phyloP scores from a whole-genome alignment of 1,284 basidiomycete genomes.

The Caloboletus firmus region DNA sequence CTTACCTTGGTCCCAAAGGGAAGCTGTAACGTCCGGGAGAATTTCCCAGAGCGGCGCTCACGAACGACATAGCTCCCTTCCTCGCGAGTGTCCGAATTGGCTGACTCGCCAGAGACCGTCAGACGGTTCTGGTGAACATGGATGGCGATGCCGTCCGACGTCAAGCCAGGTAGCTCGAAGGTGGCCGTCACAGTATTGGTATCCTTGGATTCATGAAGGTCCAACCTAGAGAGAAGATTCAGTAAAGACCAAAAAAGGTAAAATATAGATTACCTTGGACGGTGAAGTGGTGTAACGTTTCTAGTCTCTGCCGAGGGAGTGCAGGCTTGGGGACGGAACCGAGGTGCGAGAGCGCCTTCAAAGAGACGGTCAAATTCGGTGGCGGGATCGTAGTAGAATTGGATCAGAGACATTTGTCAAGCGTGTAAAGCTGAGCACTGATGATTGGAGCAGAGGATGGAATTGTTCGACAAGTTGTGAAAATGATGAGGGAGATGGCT shows the following conservation, averaged over 20 bases:
- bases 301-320: not conserved
- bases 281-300: no score
- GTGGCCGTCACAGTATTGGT: conserved; percentile 39
- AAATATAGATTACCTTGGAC: not conserved
- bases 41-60: conserved; percentile 39
- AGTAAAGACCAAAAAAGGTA: not conserved
- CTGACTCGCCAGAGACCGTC: conserved; percentile 39
- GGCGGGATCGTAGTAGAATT: conserved; percentile 9
- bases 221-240: conserved; percentile 27
- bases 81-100: conserved; percentile 28
- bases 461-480: not conserved
- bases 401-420: conserved; percentile 8
- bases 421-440: no score
- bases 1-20: conserved; percentile 40
- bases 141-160: conserved; percentile 41
- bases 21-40: conserved; percentile 24
- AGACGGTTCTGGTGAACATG: conserved; percentile 40
- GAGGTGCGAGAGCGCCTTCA: conserved; percentile 1
- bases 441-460: not conserved
- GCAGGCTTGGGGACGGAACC: not conserved
- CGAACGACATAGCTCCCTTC: conserved; percentile 37
- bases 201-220: conserved; percentile 36
- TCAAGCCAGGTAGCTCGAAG: conserved; percentile 47
- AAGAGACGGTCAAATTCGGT: conserved; percentile 12
- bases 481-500: not conserved